phyloP scores from a whole-genome alignment of 345 rosid genomes.

The rapeseed (Brassica napus) region DNA sequence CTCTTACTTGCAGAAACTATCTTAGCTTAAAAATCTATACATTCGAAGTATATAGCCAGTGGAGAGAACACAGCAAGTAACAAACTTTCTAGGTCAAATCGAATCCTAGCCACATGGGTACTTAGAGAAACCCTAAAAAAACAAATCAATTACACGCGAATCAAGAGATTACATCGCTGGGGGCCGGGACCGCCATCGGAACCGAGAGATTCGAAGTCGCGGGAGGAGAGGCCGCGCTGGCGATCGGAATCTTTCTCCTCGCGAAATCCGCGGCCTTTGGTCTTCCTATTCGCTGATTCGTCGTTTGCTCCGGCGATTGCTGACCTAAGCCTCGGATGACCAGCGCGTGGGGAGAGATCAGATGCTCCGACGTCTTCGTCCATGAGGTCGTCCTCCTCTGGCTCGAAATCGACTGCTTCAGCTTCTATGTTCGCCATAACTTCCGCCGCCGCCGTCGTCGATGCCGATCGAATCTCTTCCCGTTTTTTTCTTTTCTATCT shows the following conservation, averaged over 20 bases:
- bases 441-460: slow-evolving; percentile 37
- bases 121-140: slow-evolving; percentile 18
- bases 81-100: slow-evolving; percentile 25
- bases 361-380: slow-evolving; percentile 76
- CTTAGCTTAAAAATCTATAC: background rate
- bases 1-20: background rate
- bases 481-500: background rate
- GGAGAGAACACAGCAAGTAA: background rate
- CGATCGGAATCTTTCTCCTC: slow-evolving; percentile 74
- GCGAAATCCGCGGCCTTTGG: slow-evolving; percentile 91
- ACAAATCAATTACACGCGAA: background rate
- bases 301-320: slow-evolving; percentile 73
- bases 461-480: slow-evolving; percentile 9
- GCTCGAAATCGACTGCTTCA: slow-evolving; percentile 92
- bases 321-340: slow-evolving; percentile 69
- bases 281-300: slow-evolving; percentile 61
- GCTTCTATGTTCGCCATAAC: slow-evolving; percentile 75
- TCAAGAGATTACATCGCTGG: slow-evolving; percentile 67
- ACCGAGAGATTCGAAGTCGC: slow-evolving; percentile 84
- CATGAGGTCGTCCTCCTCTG: slow-evolving; percentile 96
- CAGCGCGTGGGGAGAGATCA: slow-evolving; percentile 73
- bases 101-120: background rate
- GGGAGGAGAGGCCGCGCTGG: slow-evolving; percentile 64
- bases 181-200: slow-evolving; percentile 86
- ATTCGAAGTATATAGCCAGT: background rate